Percentiles rank a stretch among this genome's conserved stretches.
These are phyloP conservation scores for Phytophthora cajani DNA, from an alignment of 352 stramenopile genomes.

Conservation along the genomic window DNA sequence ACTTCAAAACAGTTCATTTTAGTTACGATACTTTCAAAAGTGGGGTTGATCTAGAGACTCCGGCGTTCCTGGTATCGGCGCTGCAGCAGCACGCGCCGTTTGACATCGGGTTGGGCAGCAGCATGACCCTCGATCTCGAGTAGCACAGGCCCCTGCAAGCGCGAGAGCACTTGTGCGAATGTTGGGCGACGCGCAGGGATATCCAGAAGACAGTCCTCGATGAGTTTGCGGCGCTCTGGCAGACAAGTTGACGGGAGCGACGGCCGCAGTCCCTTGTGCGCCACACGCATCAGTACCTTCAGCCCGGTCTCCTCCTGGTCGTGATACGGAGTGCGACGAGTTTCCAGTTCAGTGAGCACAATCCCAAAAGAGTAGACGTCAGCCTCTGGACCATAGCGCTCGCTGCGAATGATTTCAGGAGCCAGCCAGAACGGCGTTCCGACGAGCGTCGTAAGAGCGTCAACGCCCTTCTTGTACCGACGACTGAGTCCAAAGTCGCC, in stretches of 20 bases:
- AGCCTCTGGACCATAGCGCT: slow-evolving; percentile 78
- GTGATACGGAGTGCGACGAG: slow-evolving; percentile 83
- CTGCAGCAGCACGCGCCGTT: slow-evolving; percentile 44
- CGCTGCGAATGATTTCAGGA: slow-evolving; percentile 88
- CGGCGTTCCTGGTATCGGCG: slow-evolving; percentile 39
- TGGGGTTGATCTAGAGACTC: slow-evolving; percentile 33
- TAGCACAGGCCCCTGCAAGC: slow-evolving; percentile 80
- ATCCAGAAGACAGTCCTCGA: slow-evolving; percentile 77
- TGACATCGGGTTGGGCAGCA: slow-evolving; percentile 41
- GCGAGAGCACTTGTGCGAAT: slow-evolving; percentile 75
- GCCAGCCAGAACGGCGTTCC: slow-evolving; percentile 90
- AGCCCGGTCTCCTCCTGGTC: slow-evolving; percentile 75
- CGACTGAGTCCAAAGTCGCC: slow-evolving; percentile 88
- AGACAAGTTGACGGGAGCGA: slow-evolving; percentile 73
- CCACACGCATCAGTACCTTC: slow-evolving; percentile 84
- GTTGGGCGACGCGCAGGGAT: slow-evolving; percentile 62
- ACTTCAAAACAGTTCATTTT: slow-evolving; percentile 5
- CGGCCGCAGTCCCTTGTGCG: slow-evolving; percentile 73
- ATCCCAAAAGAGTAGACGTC: slow-evolving; percentile 92
- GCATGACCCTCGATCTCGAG: slow-evolving; percentile 78
- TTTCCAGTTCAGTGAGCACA: slow-evolving; percentile 88
- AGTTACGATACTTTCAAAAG: slow-evolving; percentile 21
- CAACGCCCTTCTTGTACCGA: slow-evolving; percentile 82
- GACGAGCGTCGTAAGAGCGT: slow-evolving; percentile 85
- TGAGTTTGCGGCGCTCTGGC: slow-evolving; percentile 64